A percentile compares a stretch with the other conserved stretches of the same genome.
Conservation (phyloP, 2,329 filamentous ascomycete species). For the Rasamsonia emersonii region DNA sequence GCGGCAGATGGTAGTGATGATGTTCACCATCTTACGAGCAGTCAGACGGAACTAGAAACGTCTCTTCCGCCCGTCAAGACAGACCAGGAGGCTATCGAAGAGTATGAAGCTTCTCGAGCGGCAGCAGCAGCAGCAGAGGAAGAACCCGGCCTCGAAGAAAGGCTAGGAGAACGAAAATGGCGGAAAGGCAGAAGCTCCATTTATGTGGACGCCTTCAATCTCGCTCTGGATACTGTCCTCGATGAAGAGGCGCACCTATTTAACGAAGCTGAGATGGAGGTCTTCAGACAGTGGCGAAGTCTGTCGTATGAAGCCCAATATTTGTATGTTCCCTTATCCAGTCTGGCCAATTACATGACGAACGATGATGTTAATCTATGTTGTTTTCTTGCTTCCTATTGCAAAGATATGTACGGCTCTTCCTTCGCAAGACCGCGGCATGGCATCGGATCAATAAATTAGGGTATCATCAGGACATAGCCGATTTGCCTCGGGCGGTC, state of each 20-base stretch:
- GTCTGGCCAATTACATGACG: not conserved
- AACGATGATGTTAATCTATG: constrained; percentile 3
- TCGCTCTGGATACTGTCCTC: constrained; percentile 81
- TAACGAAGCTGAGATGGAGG: constrained; percentile 62
- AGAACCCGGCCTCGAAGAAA: constrained; percentile 36
- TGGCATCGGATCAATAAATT: constrained; percentile 81
- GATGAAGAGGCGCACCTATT: constrained; percentile 86
- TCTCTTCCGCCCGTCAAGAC: constrained; percentile 60
- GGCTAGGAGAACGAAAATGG: constrained; percentile 56
- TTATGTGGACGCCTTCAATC: constrained; percentile 94
- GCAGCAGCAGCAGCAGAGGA: constrained; percentile 38
- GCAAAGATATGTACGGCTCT: constrained; percentile 76
- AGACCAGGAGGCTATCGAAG: constrained; percentile 64
- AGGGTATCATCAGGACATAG: constrained; percentile 74
- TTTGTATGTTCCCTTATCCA: constrained; percentile 49
- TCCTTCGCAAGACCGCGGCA: constrained; percentile 79
- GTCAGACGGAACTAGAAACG: constrained; percentile 60
- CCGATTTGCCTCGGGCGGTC: constrained; percentile 61
- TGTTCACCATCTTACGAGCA: constrained; percentile 20
- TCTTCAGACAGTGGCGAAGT: constrained; percentile 68
- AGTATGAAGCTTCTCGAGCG: constrained; percentile 64
- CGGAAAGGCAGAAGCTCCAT: constrained; percentile 73
- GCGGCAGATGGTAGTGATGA: constrained; percentile 29
- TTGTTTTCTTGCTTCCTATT: constrained; percentile 6
- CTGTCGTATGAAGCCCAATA: constrained; percentile 83